phyloP scores from a whole-genome alignment of 1,139 yeast species.

The Komagataea norvegica region DNA sequence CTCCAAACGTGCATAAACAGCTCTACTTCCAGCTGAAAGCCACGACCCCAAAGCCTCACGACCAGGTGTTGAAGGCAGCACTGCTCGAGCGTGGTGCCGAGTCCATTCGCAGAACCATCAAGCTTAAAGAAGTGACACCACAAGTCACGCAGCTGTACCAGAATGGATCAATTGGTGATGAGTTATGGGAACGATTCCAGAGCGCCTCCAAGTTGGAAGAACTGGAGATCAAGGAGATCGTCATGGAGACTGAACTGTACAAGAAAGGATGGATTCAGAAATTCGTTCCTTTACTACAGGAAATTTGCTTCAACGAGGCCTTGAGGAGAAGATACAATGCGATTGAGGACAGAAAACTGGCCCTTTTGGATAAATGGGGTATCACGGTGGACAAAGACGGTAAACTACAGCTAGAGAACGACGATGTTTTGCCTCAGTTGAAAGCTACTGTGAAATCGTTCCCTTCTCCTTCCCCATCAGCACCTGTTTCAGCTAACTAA shows the following conservation, averaged over 20 bases:
- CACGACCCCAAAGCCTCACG: conserved; percentile 61
- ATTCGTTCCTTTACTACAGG: conserved; percentile 78
- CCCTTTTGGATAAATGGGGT: conserved; percentile 49
- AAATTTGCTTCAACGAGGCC: conserved; percentile 89
- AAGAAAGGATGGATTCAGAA: conserved; percentile 79
- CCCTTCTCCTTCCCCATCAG: conserved; percentile 1
- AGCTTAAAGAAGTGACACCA: conserved; percentile 57
- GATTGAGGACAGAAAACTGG: conserved; percentile 51
- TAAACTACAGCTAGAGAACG: conserved; percentile 16
- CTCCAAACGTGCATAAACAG: conserved; percentile 60
- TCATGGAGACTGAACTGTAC: conserved; percentile 67
- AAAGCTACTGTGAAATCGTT: conserved; percentile 1
- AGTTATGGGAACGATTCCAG: conserved; percentile 72
- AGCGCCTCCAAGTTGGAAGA: conserved; percentile 71
- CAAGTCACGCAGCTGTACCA: conserved; percentile 70
- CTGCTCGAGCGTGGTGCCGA: conserved; percentile 88
- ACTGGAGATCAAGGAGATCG: conserved; percentile 71
- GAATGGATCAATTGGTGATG: conserved; percentile 88
- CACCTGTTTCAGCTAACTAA: neutral
- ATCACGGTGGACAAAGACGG: conserved; percentile 32
- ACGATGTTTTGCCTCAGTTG: conserved; percentile 4
- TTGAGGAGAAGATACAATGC: conserved; percentile 72
- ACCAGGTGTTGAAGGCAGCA: conserved; percentile 81
- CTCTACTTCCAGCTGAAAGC: conserved; percentile 57
- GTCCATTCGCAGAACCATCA: conserved; percentile 87